Evolutionary conservation across 2,329 filamentous ascomycete species (phyloP).

Genomic region (Elsinoe necatrix): DNA sequence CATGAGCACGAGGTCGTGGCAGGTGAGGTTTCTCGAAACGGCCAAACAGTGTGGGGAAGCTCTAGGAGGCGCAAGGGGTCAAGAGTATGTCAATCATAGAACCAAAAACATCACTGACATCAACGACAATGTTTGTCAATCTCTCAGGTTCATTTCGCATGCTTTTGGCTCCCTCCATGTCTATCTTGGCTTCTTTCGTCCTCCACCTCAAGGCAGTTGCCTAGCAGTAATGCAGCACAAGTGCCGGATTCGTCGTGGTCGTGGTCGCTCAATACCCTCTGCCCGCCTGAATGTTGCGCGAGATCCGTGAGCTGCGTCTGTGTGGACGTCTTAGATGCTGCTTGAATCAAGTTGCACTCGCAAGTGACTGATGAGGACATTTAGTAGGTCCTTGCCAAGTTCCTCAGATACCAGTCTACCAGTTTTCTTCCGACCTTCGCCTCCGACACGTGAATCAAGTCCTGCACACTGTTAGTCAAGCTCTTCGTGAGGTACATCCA

Average conservation of each 20-base stretch:
- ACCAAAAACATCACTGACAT: background rate
- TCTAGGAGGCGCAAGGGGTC: background rate
- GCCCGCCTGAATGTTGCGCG: background rate
- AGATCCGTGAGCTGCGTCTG: too few relatives aligned
- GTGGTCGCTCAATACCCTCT: too few relatives aligned
- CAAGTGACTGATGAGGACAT: background rate
- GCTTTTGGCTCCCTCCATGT: background rate
- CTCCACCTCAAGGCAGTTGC: background rate
- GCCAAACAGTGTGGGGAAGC: constrained; percentile 8
- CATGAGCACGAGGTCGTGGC: background rate
- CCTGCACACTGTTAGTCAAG: constrained; percentile 45
- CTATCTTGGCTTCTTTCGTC: background rate
- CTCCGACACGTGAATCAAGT: constrained; percentile 97
- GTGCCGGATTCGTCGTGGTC: background rate
- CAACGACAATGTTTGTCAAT: background rate
- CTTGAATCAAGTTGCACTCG: too few relatives aligned
- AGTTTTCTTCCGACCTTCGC: constrained; percentile 95
- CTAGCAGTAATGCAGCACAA: background rate
- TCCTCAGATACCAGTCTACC: constrained; percentile 98
- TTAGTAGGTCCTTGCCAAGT: constrained; percentile 90
- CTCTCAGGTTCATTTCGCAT: background rate
- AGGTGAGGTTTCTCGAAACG: background rate
- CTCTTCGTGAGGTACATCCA: background rate
- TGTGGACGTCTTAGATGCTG: too few relatives aligned
- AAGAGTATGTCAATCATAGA: background rate